These are phyloP conservation scores for Trichoderma gracile DNA, from an alignment of 2,329 filamentous ascomycete genomes.

Conservation along the genomic window DNA sequence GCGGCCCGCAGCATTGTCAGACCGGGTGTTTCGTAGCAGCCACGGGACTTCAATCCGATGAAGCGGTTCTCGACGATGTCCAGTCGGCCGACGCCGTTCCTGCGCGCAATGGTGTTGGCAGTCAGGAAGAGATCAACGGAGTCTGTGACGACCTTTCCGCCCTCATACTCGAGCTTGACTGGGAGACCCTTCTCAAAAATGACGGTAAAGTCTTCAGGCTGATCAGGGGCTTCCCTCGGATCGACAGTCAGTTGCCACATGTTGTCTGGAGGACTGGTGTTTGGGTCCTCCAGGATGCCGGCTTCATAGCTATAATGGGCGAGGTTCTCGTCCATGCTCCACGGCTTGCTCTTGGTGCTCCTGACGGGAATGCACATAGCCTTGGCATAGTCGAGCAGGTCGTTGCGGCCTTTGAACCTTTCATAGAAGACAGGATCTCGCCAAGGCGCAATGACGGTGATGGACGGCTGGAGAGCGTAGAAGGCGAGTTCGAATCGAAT, in stretches of 20 bases:
- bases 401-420: slow-evolving; percentile 67
- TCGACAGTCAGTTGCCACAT: slow-evolving; percentile 65
- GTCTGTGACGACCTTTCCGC: neutral
- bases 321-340: slow-evolving; percentile 53
- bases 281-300: slow-evolving; percentile 63
- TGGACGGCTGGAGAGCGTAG: slow-evolving; percentile 54
- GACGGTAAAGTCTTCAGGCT: slow-evolving; percentile 55
- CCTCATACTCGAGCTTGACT: slow-evolving; percentile 52
- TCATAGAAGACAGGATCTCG: slow-evolving; percentile 68
- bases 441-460: slow-evolving; percentile 74
- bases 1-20: slow-evolving; percentile 7
- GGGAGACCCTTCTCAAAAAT: slow-evolving; percentile 67
- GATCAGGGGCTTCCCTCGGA: slow-evolving; percentile 7
- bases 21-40: slow-evolving; percentile 5
- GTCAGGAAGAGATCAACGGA: neutral
- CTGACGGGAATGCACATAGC: slow-evolving; percentile 68
- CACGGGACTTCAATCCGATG: neutral
- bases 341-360: slow-evolving; percentile 71
- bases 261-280: slow-evolving; percentile 62
- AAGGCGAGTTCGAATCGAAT: slow-evolving; percentile 40
- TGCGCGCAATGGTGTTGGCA: neutral
- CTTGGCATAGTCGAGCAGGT: slow-evolving; percentile 70
- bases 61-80: slow-evolving; percentile 12
- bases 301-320: slow-evolving; percentile 71
- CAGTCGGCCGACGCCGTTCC: slow-evolving; percentile 3